Evolutionary conservation across 306 rosid species (phyloP), one percentile per base, ranked within the genome.

Genomic region (Fragaria ananassa): DNA sequence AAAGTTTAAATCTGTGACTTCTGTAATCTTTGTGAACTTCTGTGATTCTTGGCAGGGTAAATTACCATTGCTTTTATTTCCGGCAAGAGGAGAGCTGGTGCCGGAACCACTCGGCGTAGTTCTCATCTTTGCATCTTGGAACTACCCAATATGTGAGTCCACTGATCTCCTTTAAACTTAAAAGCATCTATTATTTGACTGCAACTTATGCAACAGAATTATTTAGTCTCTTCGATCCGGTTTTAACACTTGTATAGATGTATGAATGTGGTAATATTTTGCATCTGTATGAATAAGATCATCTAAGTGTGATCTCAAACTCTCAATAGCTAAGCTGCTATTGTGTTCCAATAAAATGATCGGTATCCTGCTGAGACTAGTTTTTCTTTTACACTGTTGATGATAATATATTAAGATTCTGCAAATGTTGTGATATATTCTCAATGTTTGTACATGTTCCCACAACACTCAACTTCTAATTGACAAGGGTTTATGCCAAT

Each of bases 81-180:
- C 97, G 3, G 88, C 91, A 31, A 88, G 64, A 51, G 98, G 85
- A 79, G 87, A 90, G 75, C 81, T 90, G 65, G 31, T 90, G 68
- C 71, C 98, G 1, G 97, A 94, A 61, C 97, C 98, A 14, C 88
- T 90, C 57, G 98, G 98, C 10, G 86, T 90, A 8, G 93, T 94
- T 82, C 96, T 94, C 78, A 84, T 94, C 74, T 81, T 94, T 81
- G 72, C 95, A 6, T 80, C 96, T 39, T 94, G 98, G 98, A 94
- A 94, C 85, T 89, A 90, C 86, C 98, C 97, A 49, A 74, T 94
- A 35, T 53, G 98, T 94, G 90, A 92, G 98, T 84, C 39, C 77
- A 71, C 9, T 45, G 41, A 37, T 70, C 53, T 31, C 49, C 37
- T 62, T 5, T 29, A 8, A 3, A 35, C 25, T 12, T 4, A 65